Evolutionary conservation across 2,329 filamentous ascomycete species (phyloP), one percentile per base, ranked within the genome.

Genomic region (Alternaria consortialis): DNA sequence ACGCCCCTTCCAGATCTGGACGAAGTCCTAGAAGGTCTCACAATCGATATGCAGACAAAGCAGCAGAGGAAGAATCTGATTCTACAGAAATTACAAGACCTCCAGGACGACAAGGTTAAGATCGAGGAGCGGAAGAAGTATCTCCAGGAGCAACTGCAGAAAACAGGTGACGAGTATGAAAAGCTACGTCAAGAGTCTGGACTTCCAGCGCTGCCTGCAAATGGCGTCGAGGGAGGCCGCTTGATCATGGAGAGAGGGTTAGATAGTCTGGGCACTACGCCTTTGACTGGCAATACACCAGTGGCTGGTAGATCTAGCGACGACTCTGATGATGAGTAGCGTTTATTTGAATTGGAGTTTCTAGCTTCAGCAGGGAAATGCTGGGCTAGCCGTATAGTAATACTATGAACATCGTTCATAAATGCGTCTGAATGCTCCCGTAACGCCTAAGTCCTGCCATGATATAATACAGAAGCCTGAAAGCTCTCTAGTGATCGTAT

Each of bases 111-210:
- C 74, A 91, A 90, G 72, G 81, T 83, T 4, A 86, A 91, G 31
- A 87, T 97, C 42, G 79, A 85, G 5, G 83, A 85, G 63, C 84
- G 93, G 59, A 91, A 97, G 78, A 85, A 83, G 5, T 91, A 95
- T 77, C 90, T 97, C 0, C 94, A 97, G 78, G 84, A 85, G 20
- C 81, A 96, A 56, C 81, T 98, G 53, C 90, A 93, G 74, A 90
- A 95, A 75, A 92, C 93, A 0, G 93, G 92, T 0, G 88, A 91
- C 62, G 85, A 87, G 64, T 92, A 90, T 74, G 85, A 89, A 69
- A 84, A 82, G 55, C 72, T 90, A 58, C 84, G 85, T 56, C 79
- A 74, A 37, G 83, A 85, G 62, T 79, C 80, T 3, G 83, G 83
- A 5, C 75, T 83, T 54, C 71, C 76, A 23, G 73, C 74, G 13